phyloP scores from a whole-genome alignment of 352 stramenopile genomes.

The Pythium monospermum region DNA sequence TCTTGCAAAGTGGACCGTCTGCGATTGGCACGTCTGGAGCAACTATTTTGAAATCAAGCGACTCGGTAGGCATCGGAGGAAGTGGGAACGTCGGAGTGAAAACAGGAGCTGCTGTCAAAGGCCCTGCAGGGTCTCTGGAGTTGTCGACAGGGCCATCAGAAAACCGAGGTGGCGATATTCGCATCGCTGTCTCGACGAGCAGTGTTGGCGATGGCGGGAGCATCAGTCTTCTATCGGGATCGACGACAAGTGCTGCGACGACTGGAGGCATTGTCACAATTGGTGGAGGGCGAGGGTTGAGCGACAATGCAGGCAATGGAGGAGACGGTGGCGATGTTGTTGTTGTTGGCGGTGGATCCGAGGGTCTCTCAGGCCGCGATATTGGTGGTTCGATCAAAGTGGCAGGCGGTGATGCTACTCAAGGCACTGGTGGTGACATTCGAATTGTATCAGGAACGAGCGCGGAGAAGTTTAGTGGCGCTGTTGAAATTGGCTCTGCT shows the following conservation, averaged over 20 bases:
- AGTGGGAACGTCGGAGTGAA: constrained; percentile 32
- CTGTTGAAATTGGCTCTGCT: constrained; percentile 43
- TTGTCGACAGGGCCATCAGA: constrained; percentile 43
- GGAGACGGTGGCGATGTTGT: constrained; percentile 55
- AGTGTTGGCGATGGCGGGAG: constrained; percentile 41
- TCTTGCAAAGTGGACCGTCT: constrained; percentile 34
- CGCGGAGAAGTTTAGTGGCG: constrained; percentile 41
- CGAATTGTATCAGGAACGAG: constrained; percentile 45
- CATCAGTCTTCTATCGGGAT: constrained; percentile 45
- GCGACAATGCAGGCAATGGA: constrained; percentile 66
- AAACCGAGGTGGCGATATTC: constrained; percentile 32
- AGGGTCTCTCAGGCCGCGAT: constrained; percentile 51
- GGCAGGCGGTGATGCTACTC: constrained; percentile 41
- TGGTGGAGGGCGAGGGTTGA: constrained; percentile 42
- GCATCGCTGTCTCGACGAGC: constrained; percentile 36
- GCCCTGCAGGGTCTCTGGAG: constrained; percentile 33
- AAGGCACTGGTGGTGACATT: constrained; percentile 47
- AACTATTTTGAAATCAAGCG: constrained; percentile 33
- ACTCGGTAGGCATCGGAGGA: constrained; percentile 31
- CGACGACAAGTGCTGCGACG: constrained; percentile 37
- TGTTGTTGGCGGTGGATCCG: constrained; percentile 43
- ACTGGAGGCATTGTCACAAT: constrained; percentile 49
- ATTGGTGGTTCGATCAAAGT: constrained; percentile 41
- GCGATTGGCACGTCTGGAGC: constrained; percentile 38
- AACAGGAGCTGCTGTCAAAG: constrained; percentile 34